phyloP scores from a whole-genome alignment of 306 rosid genomes.

The Citrullus mucosospermus region DNA sequence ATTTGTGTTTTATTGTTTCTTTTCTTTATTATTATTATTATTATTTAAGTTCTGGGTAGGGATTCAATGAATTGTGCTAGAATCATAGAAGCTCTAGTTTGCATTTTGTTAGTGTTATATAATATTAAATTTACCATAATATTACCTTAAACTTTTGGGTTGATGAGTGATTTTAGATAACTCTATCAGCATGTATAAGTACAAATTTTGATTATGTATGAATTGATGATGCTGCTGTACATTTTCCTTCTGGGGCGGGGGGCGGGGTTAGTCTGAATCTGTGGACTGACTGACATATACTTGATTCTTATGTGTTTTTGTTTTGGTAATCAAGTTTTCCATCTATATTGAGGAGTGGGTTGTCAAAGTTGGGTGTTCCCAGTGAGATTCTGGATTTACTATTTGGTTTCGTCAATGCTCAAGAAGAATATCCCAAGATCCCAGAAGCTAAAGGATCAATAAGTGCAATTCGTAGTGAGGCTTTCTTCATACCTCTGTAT shows the following conservation, averaged over 20 bases:
- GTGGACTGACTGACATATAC: not conserved
- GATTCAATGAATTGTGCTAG: not conserved
- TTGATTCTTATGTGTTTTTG: constrained; percentile 12
- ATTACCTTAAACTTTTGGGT: too few relatives aligned
- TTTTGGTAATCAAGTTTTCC: constrained; percentile 42
- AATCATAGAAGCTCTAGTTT: not conserved
- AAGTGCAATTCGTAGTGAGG: constrained; percentile 55
- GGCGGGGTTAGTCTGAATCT: not conserved
- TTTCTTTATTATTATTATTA: not conserved
- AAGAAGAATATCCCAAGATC: constrained; percentile 31
- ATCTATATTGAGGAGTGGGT: constrained; percentile 33
- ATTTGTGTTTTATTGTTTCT: not conserved
- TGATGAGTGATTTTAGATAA: not conserved
- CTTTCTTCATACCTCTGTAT: constrained; percentile 83
- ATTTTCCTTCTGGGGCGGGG: not conserved
- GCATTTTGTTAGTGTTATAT: not conserved
- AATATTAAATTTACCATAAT: too few relatives aligned
- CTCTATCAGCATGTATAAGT: not conserved
- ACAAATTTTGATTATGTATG: not conserved
- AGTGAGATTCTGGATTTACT: constrained; percentile 38
- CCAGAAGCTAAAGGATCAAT: constrained; percentile 85
- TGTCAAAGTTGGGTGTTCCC: constrained; percentile 67
- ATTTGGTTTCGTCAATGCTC: constrained; percentile 32
- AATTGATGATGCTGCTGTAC: not conserved
- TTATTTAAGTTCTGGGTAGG: not conserved